A percentile compares a stretch with the other conserved stretches of the same genome.
Conservation (phyloP, 495 filamentous ascomycete genomes). For the Letharia lupina region DNA sequence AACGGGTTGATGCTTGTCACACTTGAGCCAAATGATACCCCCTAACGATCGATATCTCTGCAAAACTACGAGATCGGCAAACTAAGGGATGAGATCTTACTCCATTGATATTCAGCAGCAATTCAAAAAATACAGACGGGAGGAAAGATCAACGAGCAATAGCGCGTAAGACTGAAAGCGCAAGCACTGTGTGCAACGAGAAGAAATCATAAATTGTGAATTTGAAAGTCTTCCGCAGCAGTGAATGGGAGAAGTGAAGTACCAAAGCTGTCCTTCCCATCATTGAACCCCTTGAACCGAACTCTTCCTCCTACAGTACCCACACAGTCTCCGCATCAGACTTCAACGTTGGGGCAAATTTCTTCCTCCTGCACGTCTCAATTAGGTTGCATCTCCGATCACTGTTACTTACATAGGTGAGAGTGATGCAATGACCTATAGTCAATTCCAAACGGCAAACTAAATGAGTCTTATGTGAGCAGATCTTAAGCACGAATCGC, state of each 20-base stretch:
- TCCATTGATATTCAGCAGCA: not conserved
- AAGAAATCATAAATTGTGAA: not conserved
- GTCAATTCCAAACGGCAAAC: not conserved
- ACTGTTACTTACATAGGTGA: not conserved
- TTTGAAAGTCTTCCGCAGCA: not conserved
- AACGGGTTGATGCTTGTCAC: not conserved
- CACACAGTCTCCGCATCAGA: not conserved
- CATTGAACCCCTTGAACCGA: not conserved
- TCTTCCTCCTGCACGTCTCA: not conserved
- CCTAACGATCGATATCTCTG: not conserved
- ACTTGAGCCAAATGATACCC: not conserved
- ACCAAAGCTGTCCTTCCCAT: not conserved
- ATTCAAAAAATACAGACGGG: not conserved
- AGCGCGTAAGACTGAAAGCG: not conserved
- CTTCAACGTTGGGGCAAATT: not conserved
- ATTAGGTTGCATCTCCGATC: not conserved
- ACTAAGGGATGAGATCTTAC: not conserved
- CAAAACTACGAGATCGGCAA: not conserved
- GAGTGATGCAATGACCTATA: not conserved
- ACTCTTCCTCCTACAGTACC: not conserved
- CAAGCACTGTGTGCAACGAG: not conserved
- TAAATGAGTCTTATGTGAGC: not conserved
- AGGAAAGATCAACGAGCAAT: not conserved
- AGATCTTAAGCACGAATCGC: not conserved
- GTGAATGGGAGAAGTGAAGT: not conserved